phyloP scores from a whole-genome alignment of 441 rosid species.

The Arabidopsis hybrid region DNA sequence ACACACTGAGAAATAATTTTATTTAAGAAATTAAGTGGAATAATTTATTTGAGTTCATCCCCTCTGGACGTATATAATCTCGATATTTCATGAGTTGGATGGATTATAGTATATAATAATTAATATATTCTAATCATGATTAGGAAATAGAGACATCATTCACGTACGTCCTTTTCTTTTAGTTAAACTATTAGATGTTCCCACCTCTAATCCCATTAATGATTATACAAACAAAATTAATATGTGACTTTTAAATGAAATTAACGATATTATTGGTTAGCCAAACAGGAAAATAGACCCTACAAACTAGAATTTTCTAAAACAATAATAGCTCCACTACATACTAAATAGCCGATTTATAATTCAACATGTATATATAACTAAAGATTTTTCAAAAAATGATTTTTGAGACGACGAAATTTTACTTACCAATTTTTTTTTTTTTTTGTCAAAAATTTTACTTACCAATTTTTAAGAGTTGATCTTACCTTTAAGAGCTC shows the following conservation, averaged over 20 bases:
- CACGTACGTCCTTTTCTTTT: slow-evolving; percentile 34
- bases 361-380: neutral
- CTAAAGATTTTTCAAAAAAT: too few relatives aligned
- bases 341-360: neutral
- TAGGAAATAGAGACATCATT: slow-evolving; percentile 15
- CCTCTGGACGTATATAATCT: slow-evolving; percentile 27
- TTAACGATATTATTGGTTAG: neutral
- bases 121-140: slow-evolving; percentile 19
- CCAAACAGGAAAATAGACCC: neutral
- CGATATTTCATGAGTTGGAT: neutral
- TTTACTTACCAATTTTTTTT: too few relatives aligned
- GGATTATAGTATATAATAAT: neutral
- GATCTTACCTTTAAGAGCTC: too few relatives aligned
- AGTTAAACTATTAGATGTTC: slow-evolving; percentile 18
- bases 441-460: too few relatives aligned
- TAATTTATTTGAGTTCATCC: slow-evolving; percentile 15
- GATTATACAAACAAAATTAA: neutral
- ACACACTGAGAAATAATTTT: neutral
- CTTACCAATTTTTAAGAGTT: too few relatives aligned
- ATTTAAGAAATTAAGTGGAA: neutral
- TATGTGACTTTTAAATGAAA: neutral
- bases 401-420: neutral
- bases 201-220: slow-evolving; percentile 4
- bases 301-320: neutral
- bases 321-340: neutral